These are phyloP conservation scores for Capsicum chinense DNA, from an alignment of 257 asterid species.

Conservation along the genomic window DNA sequence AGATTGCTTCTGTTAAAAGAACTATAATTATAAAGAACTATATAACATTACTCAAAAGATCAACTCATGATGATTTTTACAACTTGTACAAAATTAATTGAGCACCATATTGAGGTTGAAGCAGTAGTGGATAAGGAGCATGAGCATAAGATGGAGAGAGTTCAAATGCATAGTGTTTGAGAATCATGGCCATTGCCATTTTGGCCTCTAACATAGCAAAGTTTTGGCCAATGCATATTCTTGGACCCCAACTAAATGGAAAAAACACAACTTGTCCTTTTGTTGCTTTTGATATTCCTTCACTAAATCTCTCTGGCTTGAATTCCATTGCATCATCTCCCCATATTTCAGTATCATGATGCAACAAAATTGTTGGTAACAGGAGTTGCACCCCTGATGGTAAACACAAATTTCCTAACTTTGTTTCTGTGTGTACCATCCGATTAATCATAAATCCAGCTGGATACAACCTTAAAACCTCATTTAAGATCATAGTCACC, in stretches of 20 bases:
- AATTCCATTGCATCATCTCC: slow-evolving; percentile 38
- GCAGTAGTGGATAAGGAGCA: slow-evolving; percentile 29
- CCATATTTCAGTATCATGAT: slow-evolving; percentile 36
- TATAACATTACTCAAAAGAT: too few relatives aligned
- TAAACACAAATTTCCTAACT: slow-evolving; percentile 16
- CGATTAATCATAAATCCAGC: slow-evolving; percentile 14
- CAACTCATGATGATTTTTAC: neutral
- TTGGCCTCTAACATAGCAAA: slow-evolving; percentile 33
- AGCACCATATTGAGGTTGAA: slow-evolving; percentile 40
- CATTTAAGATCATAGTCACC: slow-evolving; percentile 34
- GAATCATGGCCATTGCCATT: slow-evolving; percentile 31
- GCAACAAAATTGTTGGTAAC: slow-evolving; percentile 25
- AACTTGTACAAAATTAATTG: slow-evolving; percentile 31
- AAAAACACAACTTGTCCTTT: slow-evolving; percentile 32
- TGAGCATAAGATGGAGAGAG: slow-evolving; percentile 34
- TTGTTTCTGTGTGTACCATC: slow-evolving; percentile 19
- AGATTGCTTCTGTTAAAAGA: too few relatives aligned
- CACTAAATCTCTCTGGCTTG: slow-evolving; percentile 38
- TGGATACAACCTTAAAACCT: slow-evolving; percentile 38
- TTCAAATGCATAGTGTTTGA: slow-evolving; percentile 31
- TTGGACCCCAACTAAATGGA: slow-evolving; percentile 39
- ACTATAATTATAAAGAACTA: too few relatives aligned
- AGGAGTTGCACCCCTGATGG: slow-evolving; percentile 14
- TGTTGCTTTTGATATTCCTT: slow-evolving; percentile 32
- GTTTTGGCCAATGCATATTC: slow-evolving; percentile 33